A percentile compares a stretch with the other conserved stretches of the same genome.
Conservation (phyloP, 139 green algal genomes). For the Chlamydomonas eustigma region DNA sequence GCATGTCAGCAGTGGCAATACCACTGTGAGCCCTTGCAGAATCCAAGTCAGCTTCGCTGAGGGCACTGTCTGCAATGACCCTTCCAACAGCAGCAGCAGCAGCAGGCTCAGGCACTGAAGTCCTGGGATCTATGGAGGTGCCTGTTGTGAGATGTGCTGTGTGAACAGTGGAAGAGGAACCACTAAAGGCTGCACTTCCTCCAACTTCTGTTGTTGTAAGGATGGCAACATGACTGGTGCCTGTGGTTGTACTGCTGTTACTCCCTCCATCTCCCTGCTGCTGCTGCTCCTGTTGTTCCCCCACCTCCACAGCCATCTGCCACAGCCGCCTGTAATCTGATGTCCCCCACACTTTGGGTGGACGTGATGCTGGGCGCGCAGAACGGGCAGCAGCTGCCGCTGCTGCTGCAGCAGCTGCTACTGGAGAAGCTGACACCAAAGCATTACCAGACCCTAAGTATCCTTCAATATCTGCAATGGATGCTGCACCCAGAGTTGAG, state of each 20-base stretch:
- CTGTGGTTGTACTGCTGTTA: no score
- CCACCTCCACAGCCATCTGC: constrained; percentile 45
- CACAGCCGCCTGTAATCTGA: constrained; percentile 49
- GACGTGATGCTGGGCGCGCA: background rate
- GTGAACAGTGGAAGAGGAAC: background rate
- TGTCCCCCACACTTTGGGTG: constrained; percentile 49
- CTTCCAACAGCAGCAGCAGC: background rate
- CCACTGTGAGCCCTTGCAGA: background rate
- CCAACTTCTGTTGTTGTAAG: no score
- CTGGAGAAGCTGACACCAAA: no score
- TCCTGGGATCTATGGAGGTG: background rate
- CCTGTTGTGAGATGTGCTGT: background rate
- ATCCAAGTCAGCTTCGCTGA: constrained; percentile 5
- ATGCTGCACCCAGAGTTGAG: background rate
- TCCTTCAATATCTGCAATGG: background rate
- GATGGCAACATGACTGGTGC: no score
- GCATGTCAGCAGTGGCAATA: background rate
- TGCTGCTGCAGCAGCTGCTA: no score
- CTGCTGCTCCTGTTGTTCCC: constrained; percentile 28
- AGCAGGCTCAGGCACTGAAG: background rate
- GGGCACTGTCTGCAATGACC: background rate
- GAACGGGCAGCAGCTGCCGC: background rate
- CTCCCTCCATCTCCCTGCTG: background rate
- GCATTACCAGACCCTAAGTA: no score
- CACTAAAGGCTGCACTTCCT: background rate